Evolutionary conservation across 257 asterid species (phyloP).

Genomic region (Scutellaria galericulata): DNA sequence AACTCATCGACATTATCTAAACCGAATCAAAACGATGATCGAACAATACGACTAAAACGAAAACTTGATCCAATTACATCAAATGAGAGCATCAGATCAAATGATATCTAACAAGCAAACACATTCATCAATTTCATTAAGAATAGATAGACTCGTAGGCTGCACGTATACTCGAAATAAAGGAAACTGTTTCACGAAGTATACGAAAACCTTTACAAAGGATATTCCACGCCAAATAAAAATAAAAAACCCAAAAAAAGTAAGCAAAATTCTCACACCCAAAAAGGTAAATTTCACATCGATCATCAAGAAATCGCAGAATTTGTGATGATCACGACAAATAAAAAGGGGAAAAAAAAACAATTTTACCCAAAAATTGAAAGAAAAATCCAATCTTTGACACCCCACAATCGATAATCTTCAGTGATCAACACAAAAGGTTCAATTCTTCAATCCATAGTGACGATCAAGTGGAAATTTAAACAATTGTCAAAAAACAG

Average conservation of each 20-base stretch:
- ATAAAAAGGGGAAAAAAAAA: background rate
- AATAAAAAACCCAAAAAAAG: slow-evolving; percentile 29
- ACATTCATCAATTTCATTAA: slow-evolving; percentile 33
- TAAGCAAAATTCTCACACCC: slow-evolving; percentile 31
- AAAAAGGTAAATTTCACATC: slow-evolving; percentile 30
- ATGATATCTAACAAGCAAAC: slow-evolving; percentile 38
- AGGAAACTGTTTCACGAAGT: slow-evolving; percentile 58
- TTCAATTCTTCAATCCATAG: slow-evolving; percentile 46
- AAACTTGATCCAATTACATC: slow-evolving; percentile 26
- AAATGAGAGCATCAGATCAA: slow-evolving; percentile 36
- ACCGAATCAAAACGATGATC: background rate
- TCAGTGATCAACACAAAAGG: slow-evolving; percentile 50
- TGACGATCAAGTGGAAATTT: slow-evolving; percentile 44
- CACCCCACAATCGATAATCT: slow-evolving; percentile 37
- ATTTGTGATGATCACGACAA: slow-evolving; percentile 39
- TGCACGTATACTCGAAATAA: slow-evolving; percentile 38
- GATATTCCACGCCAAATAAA: slow-evolving; percentile 52
- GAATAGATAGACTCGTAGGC: slow-evolving; percentile 36
- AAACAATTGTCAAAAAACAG: slow-evolving; percentile 33
- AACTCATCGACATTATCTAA: slow-evolving; percentile 3
- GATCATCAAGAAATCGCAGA: slow-evolving; percentile 36
- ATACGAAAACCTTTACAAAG: slow-evolving; percentile 50
- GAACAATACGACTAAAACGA: background rate
- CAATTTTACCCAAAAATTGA: slow-evolving; percentile 37
- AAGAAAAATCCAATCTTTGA: slow-evolving; percentile 52